Conservation (phyloP, 306 rosid genomes). For the Psophocarpus tetragonolobus region DNA sequence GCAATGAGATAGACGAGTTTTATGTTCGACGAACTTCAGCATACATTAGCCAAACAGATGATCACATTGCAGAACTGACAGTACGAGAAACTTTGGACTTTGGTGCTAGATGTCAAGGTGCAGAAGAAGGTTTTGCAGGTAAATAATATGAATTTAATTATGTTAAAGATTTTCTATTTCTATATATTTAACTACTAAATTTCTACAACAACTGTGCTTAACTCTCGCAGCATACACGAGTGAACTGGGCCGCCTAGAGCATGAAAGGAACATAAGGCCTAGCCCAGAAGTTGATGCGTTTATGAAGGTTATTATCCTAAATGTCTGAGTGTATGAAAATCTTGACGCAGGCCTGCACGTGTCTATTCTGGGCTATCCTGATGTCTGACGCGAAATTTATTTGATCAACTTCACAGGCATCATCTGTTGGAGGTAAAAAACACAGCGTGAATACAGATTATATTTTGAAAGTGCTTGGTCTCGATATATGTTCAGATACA, state of each 20-base stretch:
- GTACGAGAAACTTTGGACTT: constrained; percentile 92
- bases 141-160: constrained; percentile 1
- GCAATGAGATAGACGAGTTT: constrained; percentile 60
- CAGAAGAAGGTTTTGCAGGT: constrained; percentile 79
- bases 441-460: constrained; percentile 83
- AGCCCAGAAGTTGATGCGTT: constrained; percentile 83
- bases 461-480: constrained; percentile 79
- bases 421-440: constrained; percentile 75
- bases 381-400: background rate
- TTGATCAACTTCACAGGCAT: constrained; percentile 62
- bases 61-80: constrained; percentile 79
- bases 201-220: background rate
- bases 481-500: constrained; percentile 84
- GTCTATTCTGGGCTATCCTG: background rate
- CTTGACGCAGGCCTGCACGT: background rate
- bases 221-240: constrained; percentile 48
- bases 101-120: constrained; percentile 94
- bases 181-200: background rate
- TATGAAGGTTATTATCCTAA: constrained; percentile 69
- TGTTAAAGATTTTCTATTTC: background rate
- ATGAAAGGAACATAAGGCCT: constrained; percentile 65
- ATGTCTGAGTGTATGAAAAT: constrained; percentile 5
- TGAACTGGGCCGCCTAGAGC: constrained; percentile 55
- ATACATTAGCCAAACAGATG: constrained; percentile 88
- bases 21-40: constrained; percentile 82